Evolutionary conservation across 1,139 yeast genomes (phyloP).

Genomic region (Geotrichum fermentans): DNA sequence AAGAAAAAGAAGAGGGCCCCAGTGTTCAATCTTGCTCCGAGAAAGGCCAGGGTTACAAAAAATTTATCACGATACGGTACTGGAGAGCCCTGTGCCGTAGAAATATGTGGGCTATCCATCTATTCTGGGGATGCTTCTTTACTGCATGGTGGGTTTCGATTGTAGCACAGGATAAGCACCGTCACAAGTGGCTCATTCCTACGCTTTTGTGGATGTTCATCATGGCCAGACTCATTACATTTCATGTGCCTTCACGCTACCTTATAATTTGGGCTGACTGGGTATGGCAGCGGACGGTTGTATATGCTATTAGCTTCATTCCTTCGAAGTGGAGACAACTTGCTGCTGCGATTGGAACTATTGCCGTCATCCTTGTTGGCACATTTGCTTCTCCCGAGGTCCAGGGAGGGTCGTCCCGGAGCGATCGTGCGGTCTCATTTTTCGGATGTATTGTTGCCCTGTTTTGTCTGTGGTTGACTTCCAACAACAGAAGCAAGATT

Average conservation of each 20-base stretch:
- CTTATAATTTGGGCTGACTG: constrained; percentile 31
- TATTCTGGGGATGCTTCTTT: constrained; percentile 42
- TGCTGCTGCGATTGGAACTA: constrained; percentile 42
- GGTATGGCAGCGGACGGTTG: constrained; percentile 44
- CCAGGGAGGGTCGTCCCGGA: constrained; percentile 41
- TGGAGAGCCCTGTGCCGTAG: constrained; percentile 39
- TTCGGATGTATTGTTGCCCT: constrained; percentile 54
- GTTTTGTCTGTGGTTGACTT: constrained; percentile 44
- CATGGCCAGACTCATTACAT: constrained; percentile 51
- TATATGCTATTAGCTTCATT: constrained; percentile 39
- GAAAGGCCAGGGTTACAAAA: not conserved
- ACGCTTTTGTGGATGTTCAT: constrained; percentile 52
- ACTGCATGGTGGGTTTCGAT: constrained; percentile 66
- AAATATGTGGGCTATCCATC: constrained; percentile 29
- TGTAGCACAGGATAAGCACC: constrained; percentile 47
- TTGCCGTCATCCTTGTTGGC: constrained; percentile 46
- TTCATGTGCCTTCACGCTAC: constrained; percentile 45
- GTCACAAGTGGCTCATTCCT: constrained; percentile 60
- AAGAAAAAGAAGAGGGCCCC: constrained; percentile 28
- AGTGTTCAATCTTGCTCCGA: constrained; percentile 39
- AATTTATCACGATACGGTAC: not conserved
- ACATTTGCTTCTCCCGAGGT: constrained; percentile 38
- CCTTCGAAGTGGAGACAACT: constrained; percentile 43
- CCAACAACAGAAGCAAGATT: constrained; percentile 45
- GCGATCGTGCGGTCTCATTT: constrained; percentile 56